Base-by-base conservation (phyloP, 805 yeast genomes). In the Kodamaea jinghongensis region DNA sequence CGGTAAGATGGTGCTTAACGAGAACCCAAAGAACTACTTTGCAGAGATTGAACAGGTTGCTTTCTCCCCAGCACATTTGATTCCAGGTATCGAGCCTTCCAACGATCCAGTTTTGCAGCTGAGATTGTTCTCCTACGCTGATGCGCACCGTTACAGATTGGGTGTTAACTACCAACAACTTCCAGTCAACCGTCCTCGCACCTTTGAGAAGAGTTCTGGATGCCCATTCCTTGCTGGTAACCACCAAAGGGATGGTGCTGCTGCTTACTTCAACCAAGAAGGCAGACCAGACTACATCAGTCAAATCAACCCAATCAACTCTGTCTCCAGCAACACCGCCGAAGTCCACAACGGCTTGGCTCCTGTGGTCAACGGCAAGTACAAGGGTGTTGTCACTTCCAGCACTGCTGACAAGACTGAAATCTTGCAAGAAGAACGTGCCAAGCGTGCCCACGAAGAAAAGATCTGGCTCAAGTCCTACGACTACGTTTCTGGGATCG, bases 31-130 rank as follows among this genome's bases (percentile, higher is more conserved):
- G 63, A 87, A 87, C 65, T 88, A 81, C 66, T 87, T 86, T 61
- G 95, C 95, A 36, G 95, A 86, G 61, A 76, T 84, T 42, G 95
- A 86, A 62, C 93, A 86, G 60, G 85, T 82, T 46, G 95, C 95
- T 1, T 86, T 86, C 61, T 79, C 90, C 2, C 95, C 95, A 45
- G 79, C 89, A 11, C 86, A 84, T 63, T 77, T 87, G n/a, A 84
- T 85, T 26, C 93, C 93, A 34, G 85, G 86, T 52, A 80, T 82
- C 69, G 89, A 84, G 62, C 76, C 91, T 12, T 79, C 87, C 27
- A 86, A 86, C 42, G 95, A 86, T 58, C 95, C 95, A 2, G 91
- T 86, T 26, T 71, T 86, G 55, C 93, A 86, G 61, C 78, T 89
- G 8, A 77, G 95, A 66, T 70, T 86, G 54, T 86, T 83, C 62